Conservation (phyloP, 2,329 filamentous ascomycete genomes). For the Onygena corvina region DNA sequence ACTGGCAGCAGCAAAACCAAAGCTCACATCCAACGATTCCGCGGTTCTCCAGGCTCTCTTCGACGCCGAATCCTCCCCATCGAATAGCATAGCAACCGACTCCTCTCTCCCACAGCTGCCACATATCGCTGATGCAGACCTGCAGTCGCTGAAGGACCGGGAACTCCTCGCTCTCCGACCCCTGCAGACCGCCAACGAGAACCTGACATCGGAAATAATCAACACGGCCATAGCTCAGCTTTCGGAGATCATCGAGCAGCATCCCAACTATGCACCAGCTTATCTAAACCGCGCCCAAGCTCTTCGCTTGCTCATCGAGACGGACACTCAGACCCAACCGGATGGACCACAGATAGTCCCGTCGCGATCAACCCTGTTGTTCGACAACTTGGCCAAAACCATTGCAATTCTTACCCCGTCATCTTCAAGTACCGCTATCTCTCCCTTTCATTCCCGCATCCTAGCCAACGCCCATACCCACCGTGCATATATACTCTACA, state of each 20-base stretch:
- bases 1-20: conserved; percentile 15
- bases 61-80: conserved; percentile 34
- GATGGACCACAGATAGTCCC: conserved; percentile 14
- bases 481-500: conserved; percentile 36
- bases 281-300: conserved; percentile 47
- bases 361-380: conserved; percentile 18
- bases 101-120: conserved; percentile 32
- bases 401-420: conserved; percentile 36
- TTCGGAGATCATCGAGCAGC: conserved; percentile 30
- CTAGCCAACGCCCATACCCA: conserved; percentile 46
- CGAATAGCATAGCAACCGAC: conserved; percentile 27
- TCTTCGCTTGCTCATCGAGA: conserved; percentile 28
- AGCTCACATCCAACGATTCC: conserved; percentile 35
- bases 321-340: conserved; percentile 18
- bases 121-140: conserved; percentile 26
- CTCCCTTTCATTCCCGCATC: conserved; percentile 37
- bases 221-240: conserved; percentile 29
- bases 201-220: conserved; percentile 19
- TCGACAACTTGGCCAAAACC: conserved; percentile 31
- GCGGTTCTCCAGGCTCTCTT: conserved; percentile 37
- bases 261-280: conserved; percentile 43
- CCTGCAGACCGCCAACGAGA: conserved; percentile 20
- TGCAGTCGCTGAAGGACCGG: conserved; percentile 29
- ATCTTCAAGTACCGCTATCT: conserved; percentile 32
- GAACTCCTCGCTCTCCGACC: conserved; percentile 32